phyloP scores from a whole-genome alignment of 345 rosid genomes.

The Leavenworthia alabamica region DNA sequence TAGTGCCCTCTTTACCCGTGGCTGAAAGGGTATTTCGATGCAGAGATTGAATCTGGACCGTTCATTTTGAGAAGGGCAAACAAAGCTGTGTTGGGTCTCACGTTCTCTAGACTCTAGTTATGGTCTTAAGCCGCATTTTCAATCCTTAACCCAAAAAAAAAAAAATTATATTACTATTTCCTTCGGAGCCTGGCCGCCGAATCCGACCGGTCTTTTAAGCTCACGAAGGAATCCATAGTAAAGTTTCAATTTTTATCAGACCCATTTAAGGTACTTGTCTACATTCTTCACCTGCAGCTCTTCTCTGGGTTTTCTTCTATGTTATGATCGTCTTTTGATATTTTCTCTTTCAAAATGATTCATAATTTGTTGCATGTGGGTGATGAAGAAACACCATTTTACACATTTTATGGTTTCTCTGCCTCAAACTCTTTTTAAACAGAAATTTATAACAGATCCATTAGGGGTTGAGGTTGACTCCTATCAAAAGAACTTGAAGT shows the following conservation, averaged over 20 bases:
- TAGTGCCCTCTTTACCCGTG: slow-evolving; percentile 10
- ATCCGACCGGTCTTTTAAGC: slow-evolving; percentile 18
- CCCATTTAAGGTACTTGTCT: slow-evolving; percentile 9
- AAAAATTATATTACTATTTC: too few relatives aligned
- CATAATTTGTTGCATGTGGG: background rate
- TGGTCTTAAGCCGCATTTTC: slow-evolving; percentile 15
- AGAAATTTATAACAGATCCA: background rate
- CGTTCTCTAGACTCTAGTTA: too few relatives aligned
- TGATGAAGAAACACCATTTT: background rate
- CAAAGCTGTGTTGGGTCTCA: slow-evolving; percentile 4
- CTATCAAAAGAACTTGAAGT: background rate
- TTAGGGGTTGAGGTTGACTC: background rate
- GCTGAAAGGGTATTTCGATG: slow-evolving; percentile 23
- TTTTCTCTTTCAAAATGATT: background rate
- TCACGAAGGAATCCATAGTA: background rate
- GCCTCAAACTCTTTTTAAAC: background rate
- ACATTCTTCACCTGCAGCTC: background rate
- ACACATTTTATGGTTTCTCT: background rate
- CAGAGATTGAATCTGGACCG: slow-evolving; percentile 25
- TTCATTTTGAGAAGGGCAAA: slow-evolving; percentile 11
- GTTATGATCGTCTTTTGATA: background rate
- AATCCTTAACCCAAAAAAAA: background rate
- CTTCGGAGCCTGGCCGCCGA: slow-evolving; percentile 22
- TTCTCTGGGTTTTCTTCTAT: background rate
- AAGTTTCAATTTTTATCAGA: background rate